Evolutionary conservation across 2,329 filamentous ascomycete genomes (phyloP), one percentile per base, ranked within the genome.

Genomic region (Pseudogymnoascus verrucosus): DNA sequence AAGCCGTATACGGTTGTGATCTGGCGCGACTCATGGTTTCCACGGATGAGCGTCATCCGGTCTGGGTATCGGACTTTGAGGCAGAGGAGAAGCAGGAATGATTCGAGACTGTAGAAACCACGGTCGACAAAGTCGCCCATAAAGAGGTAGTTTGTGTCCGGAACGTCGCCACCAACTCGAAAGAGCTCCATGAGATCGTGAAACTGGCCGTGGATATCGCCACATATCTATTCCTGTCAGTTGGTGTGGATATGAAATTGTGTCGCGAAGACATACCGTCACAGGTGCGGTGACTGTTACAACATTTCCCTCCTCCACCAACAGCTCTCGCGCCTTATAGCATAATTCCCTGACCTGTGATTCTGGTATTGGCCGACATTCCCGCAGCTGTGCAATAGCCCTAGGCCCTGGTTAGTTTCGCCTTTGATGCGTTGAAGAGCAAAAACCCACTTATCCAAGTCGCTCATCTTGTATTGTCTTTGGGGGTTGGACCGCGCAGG

Each of bases 1-100:
- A 99, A 99, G 67, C 95, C 95, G 76, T 99, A 99, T 65, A 99
- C 95, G 78, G 98, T 93, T 54, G 95, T 99, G 77, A 99, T 99
- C 79, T 99, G 95, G 72, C 95, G 89, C 68, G 93, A 97, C 80
- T 99, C 95, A 84, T 99, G 95, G 79, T 99, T 99, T 74, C 95
- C 95, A 75, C 95, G 93, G 70, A 99, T 89, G 75, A 99, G 96
- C 71, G 95, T 98, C 79, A 99, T 98, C 78, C 95, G 91, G 78
- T 93, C 88, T 66, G 95, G 95, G 79, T 98, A 97, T 81, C 95
- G 89, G 75, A 98, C 96, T 83, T 98, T 99, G 76, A 98, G 88
- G 68, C 91, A 92, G 72, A 98, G 92, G 71, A 99, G 88, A 64
- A 99, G 87, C 16, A 93, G 96, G 70, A 99, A 93, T 5, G 95